Conservation (phyloP, 441 rosid genomes). For the Bocquillonia castaneifolia region DNA sequence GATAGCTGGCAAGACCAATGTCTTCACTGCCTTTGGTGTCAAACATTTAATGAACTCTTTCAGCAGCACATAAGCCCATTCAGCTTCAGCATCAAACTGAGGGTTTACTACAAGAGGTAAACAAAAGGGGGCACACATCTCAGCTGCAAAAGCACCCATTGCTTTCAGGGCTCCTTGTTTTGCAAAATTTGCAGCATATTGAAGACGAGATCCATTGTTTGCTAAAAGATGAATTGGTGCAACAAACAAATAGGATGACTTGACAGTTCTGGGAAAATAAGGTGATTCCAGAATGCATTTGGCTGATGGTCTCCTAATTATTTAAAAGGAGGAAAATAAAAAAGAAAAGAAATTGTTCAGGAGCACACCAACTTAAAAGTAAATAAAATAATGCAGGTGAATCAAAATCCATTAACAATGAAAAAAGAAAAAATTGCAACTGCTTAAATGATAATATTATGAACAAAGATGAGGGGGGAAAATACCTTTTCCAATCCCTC, state of each 20-base stretch:
- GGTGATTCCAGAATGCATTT: slow-evolving; percentile 79
- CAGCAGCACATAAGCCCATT: slow-evolving; percentile 72
- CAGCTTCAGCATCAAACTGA: slow-evolving; percentile 67
- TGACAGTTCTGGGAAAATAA: slow-evolving; percentile 70
- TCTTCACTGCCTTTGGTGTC: slow-evolving; percentile 63
- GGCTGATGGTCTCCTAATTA: slow-evolving; percentile 80
- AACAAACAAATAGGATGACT: slow-evolving; percentile 73
- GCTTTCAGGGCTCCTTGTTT: slow-evolving; percentile 79
- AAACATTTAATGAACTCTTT: slow-evolving; percentile 71
- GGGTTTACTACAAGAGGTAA: slow-evolving; percentile 60
- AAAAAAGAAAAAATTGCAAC: slow-evolving; percentile 21
- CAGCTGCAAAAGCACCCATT: slow-evolving; percentile 84
- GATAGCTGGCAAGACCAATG: slow-evolving; percentile 64
- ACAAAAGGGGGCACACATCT: slow-evolving; percentile 73
- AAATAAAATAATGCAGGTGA: neutral
- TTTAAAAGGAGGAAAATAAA: slow-evolving; percentile 16
- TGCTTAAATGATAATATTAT: neutral
- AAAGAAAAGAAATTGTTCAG: slow-evolving; percentile 25
- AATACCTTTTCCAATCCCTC: slow-evolving; percentile 61
- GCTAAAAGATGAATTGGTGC: slow-evolving; percentile 83
- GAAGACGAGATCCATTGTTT: slow-evolving; percentile 61
- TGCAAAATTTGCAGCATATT: slow-evolving; percentile 78
- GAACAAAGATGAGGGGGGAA: slow-evolving; percentile 2
- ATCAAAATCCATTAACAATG: slow-evolving; percentile 5
- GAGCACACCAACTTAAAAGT: neutral